A percentile compares a stretch with the other conserved stretches of the same genome.
These are phyloP conservation scores for Conticribra weissflogii DNA, from an alignment of 108 stramenopile species.

Conservation along the genomic window DNA sequence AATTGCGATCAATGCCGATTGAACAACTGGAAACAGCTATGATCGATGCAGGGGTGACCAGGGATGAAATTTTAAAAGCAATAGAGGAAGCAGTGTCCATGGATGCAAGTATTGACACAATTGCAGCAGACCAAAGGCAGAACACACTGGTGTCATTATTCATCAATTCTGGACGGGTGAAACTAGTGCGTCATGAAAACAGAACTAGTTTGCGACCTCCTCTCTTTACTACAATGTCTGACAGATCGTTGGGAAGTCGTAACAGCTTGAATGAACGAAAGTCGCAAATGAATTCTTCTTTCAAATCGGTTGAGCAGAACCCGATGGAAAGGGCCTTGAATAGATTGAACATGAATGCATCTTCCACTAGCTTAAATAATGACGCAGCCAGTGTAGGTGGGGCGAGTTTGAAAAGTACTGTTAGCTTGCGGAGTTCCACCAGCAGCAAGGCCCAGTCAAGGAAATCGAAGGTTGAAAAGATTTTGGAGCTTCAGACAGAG, in stretches of 20 bases:
- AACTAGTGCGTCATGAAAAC: conserved; percentile 29
- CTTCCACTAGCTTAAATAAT: no score
- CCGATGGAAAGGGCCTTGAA: neutral
- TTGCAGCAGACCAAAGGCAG: conserved; percentile 14
- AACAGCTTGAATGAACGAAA: no score
- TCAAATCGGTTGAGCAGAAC: neutral
- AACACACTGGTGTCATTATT: conserved; percentile 31
- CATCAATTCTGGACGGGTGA: conserved; percentile 38
- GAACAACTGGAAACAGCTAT: conserved; percentile 23
- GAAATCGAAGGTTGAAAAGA: conserved; percentile 42
- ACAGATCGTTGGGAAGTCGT: no score
- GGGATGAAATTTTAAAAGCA: conserved; percentile 14
- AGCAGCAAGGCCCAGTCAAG: conserved; percentile 19
- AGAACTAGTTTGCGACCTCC: no score
- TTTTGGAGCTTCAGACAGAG: conserved; percentile 33
- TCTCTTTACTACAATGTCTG: no score
- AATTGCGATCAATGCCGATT: conserved; percentile 35
- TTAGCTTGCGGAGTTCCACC: neutral
- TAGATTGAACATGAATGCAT: conserved; percentile 4
- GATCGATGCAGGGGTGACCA: conserved; percentile 25
- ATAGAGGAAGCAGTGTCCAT: neutral
- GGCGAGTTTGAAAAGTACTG: conserved; percentile 24
- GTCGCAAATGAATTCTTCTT: neutral
- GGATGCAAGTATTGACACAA: conserved; percentile 1
- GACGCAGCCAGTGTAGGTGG: conserved; percentile 9